Evolutionary conservation across 1,284 basidiomycete genomes (phyloP), one percentile per base, ranked within the genome.

Genomic region (Tausonia pullulans): DNA sequence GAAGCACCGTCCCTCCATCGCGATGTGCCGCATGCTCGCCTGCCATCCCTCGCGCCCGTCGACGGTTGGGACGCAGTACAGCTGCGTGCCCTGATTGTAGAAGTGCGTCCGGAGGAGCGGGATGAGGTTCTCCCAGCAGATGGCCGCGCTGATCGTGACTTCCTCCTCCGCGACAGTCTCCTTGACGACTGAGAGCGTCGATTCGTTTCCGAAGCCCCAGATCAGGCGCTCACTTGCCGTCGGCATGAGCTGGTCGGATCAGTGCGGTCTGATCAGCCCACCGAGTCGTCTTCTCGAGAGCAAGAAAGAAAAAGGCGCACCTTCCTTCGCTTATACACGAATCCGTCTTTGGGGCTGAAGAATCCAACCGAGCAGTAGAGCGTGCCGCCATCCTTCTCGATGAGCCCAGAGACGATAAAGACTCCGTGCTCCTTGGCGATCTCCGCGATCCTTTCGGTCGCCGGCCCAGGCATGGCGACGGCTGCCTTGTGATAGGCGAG

Each of bases 71-170:
- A 83, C 85, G 70, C 83, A 85, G 71, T 86, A 87, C 43, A 74
- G 68, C 67, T 73, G 71, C 2, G 73, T 71, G 9, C 73, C 72
- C 61, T 72, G 71, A 57, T 72, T 67, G 68, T 74, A 75, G 13
- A 73, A 69, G 11, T 70, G 70, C 43, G 74, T 72, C 39, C 79
- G 68, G 6, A 76, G 73, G 39, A 88, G 73, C 3, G 87, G 87
- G 85, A 88, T 87, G 69, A 85, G 85, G 72, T 88, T 88, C 72
- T 88, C 85, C 86, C 86, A 87, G 71, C 86, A 87, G 64, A 87
- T 85, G 3, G 84, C 77, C 1, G 83, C 82, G 10, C 83, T 82
- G 6, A 87, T 72, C 69, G 81, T 66, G n/a, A 72, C 71, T 66
- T 68, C 67, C 16, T 58, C 43, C 3, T 44, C 54, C 5, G 54